phyloP scores from a whole-genome alignment of 257 asterid species.

The Rauvolfia tetraphylla region DNA sequence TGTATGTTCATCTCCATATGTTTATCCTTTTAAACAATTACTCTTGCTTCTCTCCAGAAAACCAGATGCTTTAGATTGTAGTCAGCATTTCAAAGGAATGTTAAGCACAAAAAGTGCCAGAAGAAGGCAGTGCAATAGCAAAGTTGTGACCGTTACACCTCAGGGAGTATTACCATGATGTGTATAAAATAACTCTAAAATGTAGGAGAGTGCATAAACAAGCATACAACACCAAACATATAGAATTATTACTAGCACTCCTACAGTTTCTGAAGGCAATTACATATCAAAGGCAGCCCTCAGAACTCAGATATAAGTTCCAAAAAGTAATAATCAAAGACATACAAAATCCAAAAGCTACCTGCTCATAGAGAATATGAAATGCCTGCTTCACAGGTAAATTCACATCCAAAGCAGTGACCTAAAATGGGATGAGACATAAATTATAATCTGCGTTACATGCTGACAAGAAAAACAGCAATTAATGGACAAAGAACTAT shows the following conservation, averaged over 20 bases:
- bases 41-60: not conserved
- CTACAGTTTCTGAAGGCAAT: not conserved
- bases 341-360: constrained; percentile 15
- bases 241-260: not conserved
- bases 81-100: not conserved
- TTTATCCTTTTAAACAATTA: not conserved
- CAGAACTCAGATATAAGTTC: not conserved
- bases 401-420: constrained; percentile 63
- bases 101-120: not conserved
- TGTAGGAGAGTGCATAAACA: constrained; percentile 2
- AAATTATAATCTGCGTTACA: constrained; percentile 6
- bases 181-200: not conserved
- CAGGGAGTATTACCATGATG: not conserved
- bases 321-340: not conserved
- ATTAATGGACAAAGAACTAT: not conserved
- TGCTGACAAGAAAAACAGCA: not conserved
- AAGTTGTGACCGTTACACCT: not conserved
- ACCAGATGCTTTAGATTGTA: not conserved
- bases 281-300: not conserved
- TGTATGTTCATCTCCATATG: not conserved
- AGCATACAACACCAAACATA: not conserved
- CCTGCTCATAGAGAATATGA: constrained; percentile 80
- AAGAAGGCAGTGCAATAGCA: not conserved
- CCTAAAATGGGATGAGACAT: constrained; percentile 36
- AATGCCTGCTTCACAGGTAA: constrained; percentile 81